phyloP scores from a whole-genome alignment of 2,329 filamentous ascomycete species.

The Ambrosiella cleistominuta region DNA sequence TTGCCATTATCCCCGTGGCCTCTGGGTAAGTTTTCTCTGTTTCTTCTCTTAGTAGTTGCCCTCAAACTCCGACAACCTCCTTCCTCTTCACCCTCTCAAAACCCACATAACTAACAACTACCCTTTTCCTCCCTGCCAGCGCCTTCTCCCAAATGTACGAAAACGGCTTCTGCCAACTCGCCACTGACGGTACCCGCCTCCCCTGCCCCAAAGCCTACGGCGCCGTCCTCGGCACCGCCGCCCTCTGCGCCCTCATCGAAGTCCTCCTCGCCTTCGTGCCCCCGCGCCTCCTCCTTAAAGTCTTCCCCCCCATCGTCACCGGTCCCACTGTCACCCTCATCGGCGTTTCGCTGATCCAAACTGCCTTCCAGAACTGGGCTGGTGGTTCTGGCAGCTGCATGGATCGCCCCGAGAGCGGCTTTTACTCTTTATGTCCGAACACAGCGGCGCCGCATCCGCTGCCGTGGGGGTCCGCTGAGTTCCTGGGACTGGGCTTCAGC shows the following conservation, averaged over 20 bases:
- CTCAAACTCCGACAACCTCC: neutral
- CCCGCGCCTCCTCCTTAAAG: conserved; percentile 46
- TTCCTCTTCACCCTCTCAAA: too few species aligned
- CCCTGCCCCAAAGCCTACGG: conserved; percentile 66
- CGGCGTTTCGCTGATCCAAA: conserved; percentile 53
- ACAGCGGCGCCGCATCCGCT: conserved; percentile 52
- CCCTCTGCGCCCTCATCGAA: conserved; percentile 50
- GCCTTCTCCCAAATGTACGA: conserved; percentile 62
- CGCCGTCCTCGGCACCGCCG: conserved; percentile 50
- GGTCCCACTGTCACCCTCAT: conserved; percentile 53
- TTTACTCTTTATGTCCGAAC: conserved; percentile 48
- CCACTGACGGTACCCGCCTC: conserved; percentile 43
- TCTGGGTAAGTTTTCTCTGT: conserved; percentile 26
- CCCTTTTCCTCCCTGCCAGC: neutral
- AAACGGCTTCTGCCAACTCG: conserved; percentile 47
- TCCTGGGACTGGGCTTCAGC: conserved; percentile 60
- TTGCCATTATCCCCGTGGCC: conserved; percentile 58
- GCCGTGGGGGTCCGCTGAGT: conserved; percentile 63
- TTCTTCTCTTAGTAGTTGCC: neutral
- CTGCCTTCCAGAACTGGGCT: conserved; percentile 61
- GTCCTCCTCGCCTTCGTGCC: conserved; percentile 59
- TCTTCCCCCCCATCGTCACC: conserved; percentile 66
- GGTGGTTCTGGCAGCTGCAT: conserved; percentile 49
- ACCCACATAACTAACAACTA: too few species aligned
- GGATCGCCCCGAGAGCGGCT: conserved; percentile 29